Conservation (phyloP, 352 stramenopile species). For the Aphanomyces euteiches region DNA sequence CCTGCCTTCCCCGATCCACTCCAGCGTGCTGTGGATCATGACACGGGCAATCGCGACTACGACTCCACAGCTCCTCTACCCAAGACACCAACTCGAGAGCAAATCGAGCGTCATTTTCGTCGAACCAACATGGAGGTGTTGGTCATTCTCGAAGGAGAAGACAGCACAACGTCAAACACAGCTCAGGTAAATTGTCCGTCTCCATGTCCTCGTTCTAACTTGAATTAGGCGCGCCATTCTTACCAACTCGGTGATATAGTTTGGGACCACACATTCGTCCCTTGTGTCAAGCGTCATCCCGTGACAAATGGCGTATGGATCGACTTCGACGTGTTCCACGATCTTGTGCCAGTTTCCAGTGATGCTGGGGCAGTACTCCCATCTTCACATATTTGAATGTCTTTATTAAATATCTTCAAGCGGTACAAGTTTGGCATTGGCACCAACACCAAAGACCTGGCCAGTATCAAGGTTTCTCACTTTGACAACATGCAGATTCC, state of each 20-base stretch:
- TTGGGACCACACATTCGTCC: slow-evolving; percentile 77
- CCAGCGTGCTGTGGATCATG: slow-evolving; percentile 68
- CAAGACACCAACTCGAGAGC: slow-evolving; percentile 44
- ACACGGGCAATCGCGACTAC: slow-evolving; percentile 74
- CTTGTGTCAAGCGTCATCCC: slow-evolving; percentile 65
- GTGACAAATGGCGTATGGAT: slow-evolving; percentile 55
- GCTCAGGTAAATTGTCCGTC: slow-evolving; percentile 55
- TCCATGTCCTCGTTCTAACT: neutral
- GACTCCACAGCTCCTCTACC: slow-evolving; percentile 19
- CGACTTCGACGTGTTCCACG: slow-evolving; percentile 81
- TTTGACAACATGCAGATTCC: slow-evolving; percentile 37
- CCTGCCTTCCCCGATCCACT: slow-evolving; percentile 66
- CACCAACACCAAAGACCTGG: slow-evolving; percentile 25
- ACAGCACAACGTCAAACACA: slow-evolving; percentile 82
- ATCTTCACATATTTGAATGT: slow-evolving; percentile 3
- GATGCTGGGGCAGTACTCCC: neutral
- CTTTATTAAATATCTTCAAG: neutral
- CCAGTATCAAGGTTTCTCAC: slow-evolving; percentile 30
- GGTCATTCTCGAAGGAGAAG: slow-evolving; percentile 80
- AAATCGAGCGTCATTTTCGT: slow-evolving; percentile 68
- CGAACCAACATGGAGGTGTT: slow-evolving; percentile 73
- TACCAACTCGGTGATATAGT: slow-evolving; percentile 76
- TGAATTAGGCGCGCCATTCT: slow-evolving; percentile 55
- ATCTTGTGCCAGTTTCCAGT: slow-evolving; percentile 51
- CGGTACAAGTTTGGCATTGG: slow-evolving; percentile 3